Evolutionary conservation across 768 basidiomycete species (phyloP), one percentile per base, ranked within the genome.

Genomic region (Suillus spraguei): DNA sequence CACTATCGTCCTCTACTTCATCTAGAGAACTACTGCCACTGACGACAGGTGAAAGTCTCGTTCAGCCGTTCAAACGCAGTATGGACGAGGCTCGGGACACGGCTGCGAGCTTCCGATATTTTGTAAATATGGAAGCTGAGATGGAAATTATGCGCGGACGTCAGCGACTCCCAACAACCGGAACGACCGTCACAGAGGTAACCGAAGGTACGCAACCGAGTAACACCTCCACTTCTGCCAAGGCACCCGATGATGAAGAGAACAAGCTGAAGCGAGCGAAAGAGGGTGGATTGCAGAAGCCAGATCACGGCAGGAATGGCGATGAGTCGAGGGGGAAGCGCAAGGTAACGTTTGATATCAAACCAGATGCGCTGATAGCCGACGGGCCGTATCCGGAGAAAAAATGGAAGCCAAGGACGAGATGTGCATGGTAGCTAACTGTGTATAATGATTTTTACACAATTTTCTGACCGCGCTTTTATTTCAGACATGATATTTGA

Each of bases 341-440:
- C 64, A 90, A 86, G 72, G 88, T 92, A 36, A 90, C 88, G 10
- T 92, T 92, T 68, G 84, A 92, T 66, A 83, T 89, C 56, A 78
- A 87, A 70, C 83, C 87, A 24, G 85, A 80, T 44, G 81, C 83
- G 13, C 76, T 81, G 32, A 78, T 82, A n/a, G 82, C 82, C 64
- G 78, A 81, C 36, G 73, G 73, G 33, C 75, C 76, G 20, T 75
- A 73, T 39, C 63, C 73, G 22, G 76, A 74, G 62, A 69, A 71
- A n/a, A 49, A 73, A 72, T 47, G 76, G 73, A 46, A 75, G 77
- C 61, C 70, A 44, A 69, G 69, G 44, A 64, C 76, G 39, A 5
- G 77, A 74, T 58, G 71, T 76, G 33, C 81, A 84, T 78, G 87
- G 87, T 85, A 65, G 63, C 77, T 73, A 63, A 50, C 47, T 44